These are phyloP conservation scores for Cinchona pubescens DNA, from an alignment of 257 asterid genomes.

Conservation along the genomic window DNA sequence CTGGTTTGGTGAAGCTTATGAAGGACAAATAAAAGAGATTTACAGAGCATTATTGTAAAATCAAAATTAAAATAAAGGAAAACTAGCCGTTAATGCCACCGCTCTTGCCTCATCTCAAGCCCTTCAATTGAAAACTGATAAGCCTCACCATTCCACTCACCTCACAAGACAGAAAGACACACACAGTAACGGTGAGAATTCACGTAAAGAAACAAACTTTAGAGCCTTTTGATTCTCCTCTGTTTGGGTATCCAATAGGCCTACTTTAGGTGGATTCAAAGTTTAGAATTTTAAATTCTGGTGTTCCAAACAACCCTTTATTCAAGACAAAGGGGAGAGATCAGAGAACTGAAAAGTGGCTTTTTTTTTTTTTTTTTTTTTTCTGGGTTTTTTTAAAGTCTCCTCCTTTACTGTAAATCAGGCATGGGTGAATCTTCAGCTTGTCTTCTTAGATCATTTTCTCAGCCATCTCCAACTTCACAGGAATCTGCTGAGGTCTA, in stretches of 20 bases:
- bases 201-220: not conserved
- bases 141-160: not conserved
- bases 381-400: not conserved
- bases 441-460: constrained; percentile 52
- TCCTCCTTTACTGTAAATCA: not conserved
- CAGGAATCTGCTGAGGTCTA: constrained; percentile 44
- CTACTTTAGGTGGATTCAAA: not conserved
- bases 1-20: too few species aligned
- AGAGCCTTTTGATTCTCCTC: not conserved
- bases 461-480: constrained; percentile 52
- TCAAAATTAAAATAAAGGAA: not conserved
- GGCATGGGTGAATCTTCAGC: constrained; percentile 67
- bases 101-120: not conserved
- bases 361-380: too few species aligned
- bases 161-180: not conserved
- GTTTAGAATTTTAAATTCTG: constrained; percentile 1
- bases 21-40: not conserved
- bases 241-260: not conserved
- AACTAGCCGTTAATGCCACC: constrained; percentile 33
- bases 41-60: not conserved
- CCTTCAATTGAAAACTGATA: not conserved
- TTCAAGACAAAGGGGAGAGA: constrained; percentile 7
- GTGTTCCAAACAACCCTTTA: not conserved
- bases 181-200: not conserved
- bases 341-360: constrained; percentile 12